Base-by-base conservation (phyloP, 192 early-diverging fungal genomes). In the Thamnidium elegans region DNA sequence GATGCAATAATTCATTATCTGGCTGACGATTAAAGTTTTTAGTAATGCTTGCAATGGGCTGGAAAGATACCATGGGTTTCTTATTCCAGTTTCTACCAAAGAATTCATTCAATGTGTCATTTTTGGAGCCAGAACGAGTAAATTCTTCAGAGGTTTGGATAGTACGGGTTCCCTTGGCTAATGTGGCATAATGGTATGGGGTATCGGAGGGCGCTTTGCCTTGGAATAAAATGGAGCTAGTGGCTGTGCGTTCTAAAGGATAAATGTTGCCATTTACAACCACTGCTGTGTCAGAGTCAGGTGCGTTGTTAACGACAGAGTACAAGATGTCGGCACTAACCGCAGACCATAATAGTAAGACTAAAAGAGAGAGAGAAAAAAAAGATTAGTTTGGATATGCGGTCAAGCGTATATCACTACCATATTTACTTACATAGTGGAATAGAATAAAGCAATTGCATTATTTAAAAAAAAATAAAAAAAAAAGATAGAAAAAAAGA, bases 81-180 rank as follows among this genome's bases (percentile, higher is more conserved):
- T 23, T 31, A 30, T 21, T 64, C 68, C 68, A 70, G 15, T 13
- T 42, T 32, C 68, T 60, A 31, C 68, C 68, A 64, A 36, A 70
- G 30, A 64, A 61, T 42, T 70, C 68, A 32, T 70, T 63, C 10
- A 58, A 14, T 23, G 45, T 42, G 10, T 2, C 19, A n/a, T 34
- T 21, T 1, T 4, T 17, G 13, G 23, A 15, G 6, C 32, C 39
- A 52, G 56, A 43, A 26, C 68, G 68, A 17, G 39, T 39, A 55
- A 70, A 70, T 10, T 44, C 15, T 39, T 70, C 68, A 8, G 19
- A 20, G 17, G 17, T 26, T 23, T 55, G 55, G 45, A 58, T 11
- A 1, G 58, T 31, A 1, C 32, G 46, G 20, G 68, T 64, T 15
- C 32, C 32, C 3, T 15, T 44, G 11, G 39, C 50, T 17, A 70